A percentile compares a stretch with the other conserved stretches of the same genome.
Conservation (phyloP, 345 rosid genomes). For the Kandelia obovata region DNA sequence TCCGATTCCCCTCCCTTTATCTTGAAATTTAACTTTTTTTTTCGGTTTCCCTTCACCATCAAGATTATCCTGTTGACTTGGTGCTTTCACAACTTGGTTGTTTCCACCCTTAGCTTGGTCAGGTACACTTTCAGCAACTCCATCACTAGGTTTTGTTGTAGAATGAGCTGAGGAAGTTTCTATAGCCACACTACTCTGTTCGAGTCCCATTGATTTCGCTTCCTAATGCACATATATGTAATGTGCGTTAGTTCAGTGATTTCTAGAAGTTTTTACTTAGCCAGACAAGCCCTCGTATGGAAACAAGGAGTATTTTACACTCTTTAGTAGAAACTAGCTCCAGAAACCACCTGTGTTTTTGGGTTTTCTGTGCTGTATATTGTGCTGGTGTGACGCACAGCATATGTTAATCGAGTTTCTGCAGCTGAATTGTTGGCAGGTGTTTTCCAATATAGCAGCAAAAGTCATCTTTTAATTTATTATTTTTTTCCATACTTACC, state of each 20-base stretch:
- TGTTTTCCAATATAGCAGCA: not conserved
- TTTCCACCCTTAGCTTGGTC: constrained; percentile 16
- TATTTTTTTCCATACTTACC: too few relatives aligned
- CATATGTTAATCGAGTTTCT: not conserved
- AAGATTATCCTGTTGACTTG: constrained; percentile 36
- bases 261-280: constrained; percentile 22
- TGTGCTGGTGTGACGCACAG: not conserved
- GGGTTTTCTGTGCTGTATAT: not conserved
- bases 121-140: constrained; percentile 26
- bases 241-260: not conserved
- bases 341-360: not conserved
- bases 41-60: constrained; percentile 57
- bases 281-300: not conserved
- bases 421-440: not conserved
- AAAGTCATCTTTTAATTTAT: not conserved
- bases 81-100: constrained; percentile 19
- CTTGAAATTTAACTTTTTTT: constrained; percentile 57
- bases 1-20: constrained; percentile 64
- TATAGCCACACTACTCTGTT: constrained; percentile 24
- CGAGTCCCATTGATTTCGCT: constrained; percentile 27
- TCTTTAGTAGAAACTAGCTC: not conserved
- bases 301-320: not conserved
- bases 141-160: constrained; percentile 24
- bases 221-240: constrained; percentile 37
- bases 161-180: constrained; percentile 34